phyloP scores from a whole-genome alignment of 371 early-diverging fungal genomes.

The Mucor lusitanicus region DNA sequence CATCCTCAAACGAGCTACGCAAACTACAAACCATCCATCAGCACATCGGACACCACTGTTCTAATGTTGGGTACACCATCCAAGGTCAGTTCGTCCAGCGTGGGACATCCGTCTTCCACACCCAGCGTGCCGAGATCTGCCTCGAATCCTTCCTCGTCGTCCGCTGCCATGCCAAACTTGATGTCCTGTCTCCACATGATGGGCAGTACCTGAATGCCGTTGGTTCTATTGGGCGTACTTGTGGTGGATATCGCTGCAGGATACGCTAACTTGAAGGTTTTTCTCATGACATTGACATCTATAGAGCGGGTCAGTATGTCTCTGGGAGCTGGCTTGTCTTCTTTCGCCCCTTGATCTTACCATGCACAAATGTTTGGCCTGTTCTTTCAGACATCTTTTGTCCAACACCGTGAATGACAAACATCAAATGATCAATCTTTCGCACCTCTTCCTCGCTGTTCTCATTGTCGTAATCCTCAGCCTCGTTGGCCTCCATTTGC shows the following conservation, averaged over 20 bases:
- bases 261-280: conserved; percentile 61
- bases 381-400: conserved; percentile 77
- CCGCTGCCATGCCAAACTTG: conserved; percentile 67
- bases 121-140: conserved; percentile 59
- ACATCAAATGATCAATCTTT: conserved; percentile 73
- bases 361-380: conserved; percentile 75
- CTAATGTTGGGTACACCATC: conserved; percentile 84
- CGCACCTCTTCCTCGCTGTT: conserved; percentile 61
- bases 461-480: conserved; percentile 56
- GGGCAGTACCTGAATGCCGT: conserved; percentile 80
- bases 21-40: conserved; percentile 67
- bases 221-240: conserved; percentile 25
- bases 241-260: conserved; percentile 30
- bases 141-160: conserved; percentile 46
- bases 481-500: conserved; percentile 28
- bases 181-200: conserved; percentile 83
- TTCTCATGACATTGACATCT: conserved; percentile 75
- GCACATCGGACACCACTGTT: conserved; percentile 78
- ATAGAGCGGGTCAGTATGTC: not conserved
- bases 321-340: no score
- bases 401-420: conserved; percentile 84
- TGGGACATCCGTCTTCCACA: conserved; percentile 62
- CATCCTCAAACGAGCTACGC: no score
- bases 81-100: conserved; percentile 74
- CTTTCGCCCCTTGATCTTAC: no score